These are phyloP conservation scores for Kurtzmaniella natalensis DNA, from an alignment of 1,139 yeast genomes.

Conservation along the genomic window DNA sequence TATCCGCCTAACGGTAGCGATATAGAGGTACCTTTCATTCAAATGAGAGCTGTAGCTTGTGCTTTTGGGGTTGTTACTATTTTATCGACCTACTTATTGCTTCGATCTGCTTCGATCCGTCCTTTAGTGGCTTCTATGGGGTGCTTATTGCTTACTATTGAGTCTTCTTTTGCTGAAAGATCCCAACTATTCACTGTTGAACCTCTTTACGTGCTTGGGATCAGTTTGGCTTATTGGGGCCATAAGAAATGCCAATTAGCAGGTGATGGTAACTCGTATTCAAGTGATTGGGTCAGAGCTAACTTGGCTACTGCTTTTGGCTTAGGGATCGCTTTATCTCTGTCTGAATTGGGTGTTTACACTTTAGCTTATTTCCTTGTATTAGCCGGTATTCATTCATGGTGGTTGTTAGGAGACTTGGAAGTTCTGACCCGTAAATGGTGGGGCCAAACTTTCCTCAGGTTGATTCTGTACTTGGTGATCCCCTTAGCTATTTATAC, in stretches of 20 bases:
- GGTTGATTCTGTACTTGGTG: constrained; percentile 31
- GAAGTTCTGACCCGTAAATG: constrained; percentile 28
- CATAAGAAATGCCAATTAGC: constrained; percentile 38
- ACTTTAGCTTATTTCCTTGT: constrained; percentile 49
- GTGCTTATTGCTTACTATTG: constrained; percentile 42
- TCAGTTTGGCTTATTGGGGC: constrained; percentile 39
- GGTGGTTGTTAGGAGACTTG: constrained; percentile 59
- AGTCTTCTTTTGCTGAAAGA: constrained; percentile 51
- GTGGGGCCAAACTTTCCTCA: constrained; percentile 25
- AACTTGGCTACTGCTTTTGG: constrained; percentile 44
- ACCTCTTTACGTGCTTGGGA: constrained; percentile 44
- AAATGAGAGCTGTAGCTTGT: constrained; percentile 31
- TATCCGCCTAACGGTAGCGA: constrained; percentile 13
- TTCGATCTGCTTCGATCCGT: constrained; percentile 46
- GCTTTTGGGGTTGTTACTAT: constrained; percentile 43
- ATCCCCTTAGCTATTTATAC: constrained; percentile 52
- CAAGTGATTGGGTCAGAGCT: constrained; percentile 38
- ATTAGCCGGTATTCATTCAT: constrained; percentile 40
- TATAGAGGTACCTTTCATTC: constrained; percentile 26
- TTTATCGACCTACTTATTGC: constrained; percentile 41
- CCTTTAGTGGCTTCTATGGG: constrained; percentile 41
- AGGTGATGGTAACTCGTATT: constrained; percentile 25
- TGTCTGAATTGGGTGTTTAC: constrained; percentile 52
- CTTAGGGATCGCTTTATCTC: constrained; percentile 49
- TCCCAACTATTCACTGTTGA: constrained; percentile 50